Conservation (phyloP, 306 rosid species). For the Begonia masoniana region DNA sequence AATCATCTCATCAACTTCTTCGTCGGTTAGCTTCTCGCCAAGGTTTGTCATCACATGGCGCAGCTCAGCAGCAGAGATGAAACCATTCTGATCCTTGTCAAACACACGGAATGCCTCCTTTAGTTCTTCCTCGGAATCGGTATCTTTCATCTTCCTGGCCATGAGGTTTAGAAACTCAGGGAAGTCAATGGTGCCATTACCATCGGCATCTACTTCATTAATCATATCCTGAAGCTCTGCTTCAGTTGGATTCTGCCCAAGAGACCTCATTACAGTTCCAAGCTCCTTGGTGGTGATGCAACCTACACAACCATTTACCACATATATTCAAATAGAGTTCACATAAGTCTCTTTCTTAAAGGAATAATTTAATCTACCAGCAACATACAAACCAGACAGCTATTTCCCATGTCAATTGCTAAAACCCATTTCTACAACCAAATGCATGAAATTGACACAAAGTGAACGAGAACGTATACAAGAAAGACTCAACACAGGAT, state of each 20-base stretch:
- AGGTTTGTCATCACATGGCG: slow-evolving; percentile 84
- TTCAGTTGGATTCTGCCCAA: slow-evolving; percentile 80
- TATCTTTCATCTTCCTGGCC: slow-evolving; percentile 82
- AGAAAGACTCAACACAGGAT: too few species aligned
- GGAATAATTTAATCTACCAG: too few species aligned
- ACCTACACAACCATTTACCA: slow-evolving; percentile 17
- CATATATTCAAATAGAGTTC: too few species aligned
- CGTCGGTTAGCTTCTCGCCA: slow-evolving; percentile 81
- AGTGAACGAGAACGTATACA: too few species aligned
- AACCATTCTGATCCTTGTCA: slow-evolving; percentile 79
- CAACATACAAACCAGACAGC: too few species aligned
- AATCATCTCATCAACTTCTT: slow-evolving; percentile 74
- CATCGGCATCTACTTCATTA: slow-evolving; percentile 78
- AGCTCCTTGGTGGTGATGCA: slow-evolving; percentile 79
- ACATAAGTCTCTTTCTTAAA: too few species aligned
- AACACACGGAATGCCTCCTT: slow-evolving; percentile 82
- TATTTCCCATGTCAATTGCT: too few species aligned
- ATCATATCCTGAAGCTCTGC: slow-evolving; percentile 83
- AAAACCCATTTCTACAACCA: too few species aligned
- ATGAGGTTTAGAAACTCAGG: slow-evolving; percentile 72
- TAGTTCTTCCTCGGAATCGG: slow-evolving; percentile 76
- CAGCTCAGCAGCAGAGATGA: slow-evolving; percentile 86
- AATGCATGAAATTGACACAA: too few species aligned
- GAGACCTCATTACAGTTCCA: slow-evolving; percentile 73
- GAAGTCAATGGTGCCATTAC: slow-evolving; percentile 68